Percentiles rank a stretch among this genome's conserved stretches.
Conservation (phyloP, 371 early-diverging fungal species). For the Blakeslea trispora region DNA sequence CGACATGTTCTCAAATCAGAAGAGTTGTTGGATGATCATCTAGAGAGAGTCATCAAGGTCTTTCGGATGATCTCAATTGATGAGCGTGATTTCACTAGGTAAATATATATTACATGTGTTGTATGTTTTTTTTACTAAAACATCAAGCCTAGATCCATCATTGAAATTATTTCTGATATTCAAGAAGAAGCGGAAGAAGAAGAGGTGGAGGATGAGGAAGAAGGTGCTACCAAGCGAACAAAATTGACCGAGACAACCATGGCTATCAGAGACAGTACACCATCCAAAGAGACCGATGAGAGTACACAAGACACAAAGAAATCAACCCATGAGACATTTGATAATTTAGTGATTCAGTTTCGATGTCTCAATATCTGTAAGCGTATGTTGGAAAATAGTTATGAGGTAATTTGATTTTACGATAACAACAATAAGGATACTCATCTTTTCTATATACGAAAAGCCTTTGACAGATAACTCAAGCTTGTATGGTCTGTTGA, state of each 20-base stretch:
- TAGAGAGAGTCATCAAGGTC: conserved; percentile 70
- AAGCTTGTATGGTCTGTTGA: conserved; percentile 75
- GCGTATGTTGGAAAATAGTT: conserved; percentile 71
- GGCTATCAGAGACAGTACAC: not conserved
- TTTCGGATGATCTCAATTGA: conserved; percentile 74
- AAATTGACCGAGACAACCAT: conserved; percentile 16
- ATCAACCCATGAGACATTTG: not conserved
- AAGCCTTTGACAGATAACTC: conserved; percentile 70
- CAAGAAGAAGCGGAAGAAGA: conserved; percentile 20
- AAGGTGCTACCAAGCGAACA: conserved; percentile 16
- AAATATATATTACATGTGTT: too few species aligned
- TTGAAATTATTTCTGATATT: conserved; percentile 73
- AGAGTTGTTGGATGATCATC: conserved; percentile 72
- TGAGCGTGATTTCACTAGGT: conserved; percentile 87
- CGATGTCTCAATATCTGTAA: conserved; percentile 74
- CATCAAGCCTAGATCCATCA: conserved; percentile 68
- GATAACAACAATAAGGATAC: too few species aligned
- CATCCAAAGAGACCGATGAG: not conserved
- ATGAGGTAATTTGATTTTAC: too few species aligned
- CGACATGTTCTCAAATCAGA: conserved; percentile 74
- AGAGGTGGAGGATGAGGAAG: conserved; percentile 5
- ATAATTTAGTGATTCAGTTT: conserved; percentile 10
- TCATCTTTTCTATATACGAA: too few species aligned
- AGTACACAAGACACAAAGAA: not conserved
- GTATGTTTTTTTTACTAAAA: too few species aligned